Conservation (phyloP, 257 asterid genomes). For the Solanum neorickii region DNA sequence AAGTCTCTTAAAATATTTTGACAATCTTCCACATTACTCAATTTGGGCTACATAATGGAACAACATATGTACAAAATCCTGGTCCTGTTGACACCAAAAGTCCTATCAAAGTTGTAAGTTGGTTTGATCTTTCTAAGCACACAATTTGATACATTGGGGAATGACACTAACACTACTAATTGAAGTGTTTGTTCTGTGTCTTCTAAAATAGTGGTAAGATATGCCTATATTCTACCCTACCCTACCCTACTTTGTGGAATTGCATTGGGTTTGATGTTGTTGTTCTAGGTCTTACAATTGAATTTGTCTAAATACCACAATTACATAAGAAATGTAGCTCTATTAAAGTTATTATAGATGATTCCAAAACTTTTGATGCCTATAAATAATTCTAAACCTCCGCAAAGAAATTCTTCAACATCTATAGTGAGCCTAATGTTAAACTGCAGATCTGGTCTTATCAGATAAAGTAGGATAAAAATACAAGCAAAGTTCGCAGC, state of each 20-base stretch:
- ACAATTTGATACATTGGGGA: background rate
- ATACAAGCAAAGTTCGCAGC: background rate
- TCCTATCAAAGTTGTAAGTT: background rate
- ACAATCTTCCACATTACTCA: background rate
- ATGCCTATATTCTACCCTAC: background rate
- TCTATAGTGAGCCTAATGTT: background rate
- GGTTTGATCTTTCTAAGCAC: background rate
- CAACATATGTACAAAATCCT: background rate
- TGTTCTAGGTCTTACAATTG: background rate
- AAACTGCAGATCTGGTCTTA: background rate
- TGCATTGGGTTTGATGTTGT: background rate
- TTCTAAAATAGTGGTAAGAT: background rate
- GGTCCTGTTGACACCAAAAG: background rate
- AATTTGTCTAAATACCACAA: background rate
- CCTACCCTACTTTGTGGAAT: background rate
- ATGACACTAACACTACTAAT: background rate
- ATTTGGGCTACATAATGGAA: background rate
- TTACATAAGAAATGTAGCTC: background rate
- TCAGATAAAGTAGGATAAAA: background rate
- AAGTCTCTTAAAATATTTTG: background rate
- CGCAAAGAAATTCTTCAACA: background rate
- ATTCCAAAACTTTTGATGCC: background rate
- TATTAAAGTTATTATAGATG: background rate
- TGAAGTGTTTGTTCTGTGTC: background rate
- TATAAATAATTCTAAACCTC: background rate